Evolutionary conservation across 805 yeast genomes (phyloP).

Genomic region (Trichomonascus vanleenenianus): DNA sequence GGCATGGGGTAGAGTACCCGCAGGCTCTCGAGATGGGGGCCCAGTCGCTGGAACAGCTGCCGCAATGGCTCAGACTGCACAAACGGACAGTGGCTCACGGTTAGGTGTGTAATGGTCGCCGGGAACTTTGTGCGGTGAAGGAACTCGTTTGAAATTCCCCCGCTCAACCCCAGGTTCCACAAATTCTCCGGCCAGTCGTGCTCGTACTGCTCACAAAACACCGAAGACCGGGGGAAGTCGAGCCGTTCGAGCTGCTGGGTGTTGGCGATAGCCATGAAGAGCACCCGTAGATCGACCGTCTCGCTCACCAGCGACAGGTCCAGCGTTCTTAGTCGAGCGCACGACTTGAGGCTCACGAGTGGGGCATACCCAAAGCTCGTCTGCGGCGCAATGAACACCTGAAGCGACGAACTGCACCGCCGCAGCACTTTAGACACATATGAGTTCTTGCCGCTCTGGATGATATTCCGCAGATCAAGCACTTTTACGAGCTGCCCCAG

Average conservation of each 20-base stretch:
- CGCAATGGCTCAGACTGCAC: slow-evolving; percentile 60
- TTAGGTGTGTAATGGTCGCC: slow-evolving; percentile 55
- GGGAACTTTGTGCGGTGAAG: slow-evolving; percentile 68
- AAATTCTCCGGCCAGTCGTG: slow-evolving; percentile 77
- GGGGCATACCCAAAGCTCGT: slow-evolving; percentile 93
- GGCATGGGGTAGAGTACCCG: slow-evolving; percentile 88
- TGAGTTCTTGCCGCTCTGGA: slow-evolving; percentile 90
- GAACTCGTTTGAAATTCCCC: slow-evolving; percentile 83
- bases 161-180: slow-evolving; percentile 67
- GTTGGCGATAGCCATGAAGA: slow-evolving; percentile 65
- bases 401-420: slow-evolving; percentile 59
- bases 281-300: slow-evolving; percentile 72
- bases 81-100: slow-evolving; percentile 82
- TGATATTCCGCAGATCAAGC: slow-evolving; percentile 68
- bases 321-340: slow-evolving; percentile 53
- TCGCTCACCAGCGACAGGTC: slow-evolving; percentile 86
- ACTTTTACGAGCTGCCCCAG: slow-evolving; percentile 54
- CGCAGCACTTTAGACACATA: slow-evolving; percentile 75
- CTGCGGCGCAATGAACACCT: slow-evolving; percentile 81
- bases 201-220: slow-evolving; percentile 43
- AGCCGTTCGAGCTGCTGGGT: slow-evolving; percentile 60
- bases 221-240: slow-evolving; percentile 83
- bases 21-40: slow-evolving; percentile 53
- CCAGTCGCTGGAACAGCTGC: slow-evolving; percentile 53
- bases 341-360: slow-evolving; percentile 66